Percentiles rank a stretch among this genome's conserved stretches.
Conservation (phyloP, 352 stramenopile genomes). For the Pythium utonaiense region DNA sequence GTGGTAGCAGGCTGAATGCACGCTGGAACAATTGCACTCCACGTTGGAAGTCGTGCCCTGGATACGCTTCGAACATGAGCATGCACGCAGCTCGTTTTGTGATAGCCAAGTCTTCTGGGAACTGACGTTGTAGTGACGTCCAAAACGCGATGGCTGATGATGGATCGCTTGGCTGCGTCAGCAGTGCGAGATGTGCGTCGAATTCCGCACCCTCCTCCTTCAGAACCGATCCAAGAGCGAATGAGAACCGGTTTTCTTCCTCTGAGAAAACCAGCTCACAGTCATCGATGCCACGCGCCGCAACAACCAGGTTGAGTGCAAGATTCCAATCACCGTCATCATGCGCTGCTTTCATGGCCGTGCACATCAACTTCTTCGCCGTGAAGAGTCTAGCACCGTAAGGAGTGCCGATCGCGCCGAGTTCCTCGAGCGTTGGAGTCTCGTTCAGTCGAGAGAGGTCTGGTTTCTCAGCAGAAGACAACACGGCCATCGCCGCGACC, state of each 20-base stretch:
- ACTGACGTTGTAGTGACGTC: neutral
- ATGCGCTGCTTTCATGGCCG: neutral
- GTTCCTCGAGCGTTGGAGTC: neutral
- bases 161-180: neutral
- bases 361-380: neutral
- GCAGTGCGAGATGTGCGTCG: slow-evolving; percentile 1
- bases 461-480: too few species aligned
- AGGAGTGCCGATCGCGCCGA: neutral
- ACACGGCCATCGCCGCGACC: neutral
- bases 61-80: slow-evolving; percentile 5
- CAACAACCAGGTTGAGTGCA: neutral
- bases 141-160: neutral
- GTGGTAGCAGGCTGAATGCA: neutral
- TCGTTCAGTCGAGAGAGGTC: neutral
- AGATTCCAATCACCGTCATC: slow-evolving; percentile 3
- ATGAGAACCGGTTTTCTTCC: neutral
- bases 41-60: neutral
- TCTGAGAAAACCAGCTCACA: neutral
- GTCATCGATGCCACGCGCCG: neutral
- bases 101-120: neutral
- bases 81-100: neutral
- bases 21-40: neutral
- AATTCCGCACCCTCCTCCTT: neutral
- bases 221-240: neutral
- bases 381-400: neutral